Conservation (phyloP, 2,329 filamentous ascomycete species). For the Trichoderma koningii region DNA sequence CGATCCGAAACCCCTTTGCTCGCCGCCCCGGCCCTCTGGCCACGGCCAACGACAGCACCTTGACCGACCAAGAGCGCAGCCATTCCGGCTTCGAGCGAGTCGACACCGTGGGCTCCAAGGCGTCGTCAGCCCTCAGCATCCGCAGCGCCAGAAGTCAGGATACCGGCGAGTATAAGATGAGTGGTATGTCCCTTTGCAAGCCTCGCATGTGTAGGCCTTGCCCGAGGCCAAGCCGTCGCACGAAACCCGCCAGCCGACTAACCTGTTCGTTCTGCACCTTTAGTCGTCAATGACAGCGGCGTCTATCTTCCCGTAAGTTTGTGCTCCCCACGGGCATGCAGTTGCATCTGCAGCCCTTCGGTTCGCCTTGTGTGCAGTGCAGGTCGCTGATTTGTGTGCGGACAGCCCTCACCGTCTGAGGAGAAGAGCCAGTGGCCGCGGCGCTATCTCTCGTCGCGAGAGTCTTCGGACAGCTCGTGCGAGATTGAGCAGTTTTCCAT, state of each 20-base stretch:
- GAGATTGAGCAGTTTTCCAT: conserved; percentile 95
- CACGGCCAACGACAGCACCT: conserved; percentile 56
- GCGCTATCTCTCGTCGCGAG: conserved; percentile 53
- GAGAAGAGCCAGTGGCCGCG: conserved; percentile 78
- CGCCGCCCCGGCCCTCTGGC: conserved; percentile 55
- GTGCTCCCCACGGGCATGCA: neutral
- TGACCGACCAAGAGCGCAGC: conserved; percentile 42
- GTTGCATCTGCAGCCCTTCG: neutral
- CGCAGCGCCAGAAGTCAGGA: conserved; percentile 62
- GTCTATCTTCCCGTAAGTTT: conserved; percentile 83
- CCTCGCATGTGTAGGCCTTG: conserved; percentile 18
- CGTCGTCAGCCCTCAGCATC: conserved; percentile 63
- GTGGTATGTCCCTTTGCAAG: conserved; percentile 57
- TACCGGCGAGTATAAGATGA: conserved; percentile 76
- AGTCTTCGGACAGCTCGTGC: conserved; percentile 64
- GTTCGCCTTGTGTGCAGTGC: neutral
- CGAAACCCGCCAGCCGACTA: conserved; percentile 34
- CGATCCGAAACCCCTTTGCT: conserved; percentile 72
- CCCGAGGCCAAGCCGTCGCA: conserved; percentile 29
- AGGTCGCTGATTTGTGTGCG: conserved; percentile 17
- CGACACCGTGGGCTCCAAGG: conserved; percentile 63
- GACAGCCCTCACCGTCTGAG: conserved; percentile 82
- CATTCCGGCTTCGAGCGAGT: conserved; percentile 59
- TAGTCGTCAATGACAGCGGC: conserved; percentile 94
- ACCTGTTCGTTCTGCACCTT: neutral